These are phyloP conservation scores for Tolypocladium cylindrosporum DNA, from an alignment of 2,329 filamentous ascomycete genomes.

Conservation along the genomic window DNA sequence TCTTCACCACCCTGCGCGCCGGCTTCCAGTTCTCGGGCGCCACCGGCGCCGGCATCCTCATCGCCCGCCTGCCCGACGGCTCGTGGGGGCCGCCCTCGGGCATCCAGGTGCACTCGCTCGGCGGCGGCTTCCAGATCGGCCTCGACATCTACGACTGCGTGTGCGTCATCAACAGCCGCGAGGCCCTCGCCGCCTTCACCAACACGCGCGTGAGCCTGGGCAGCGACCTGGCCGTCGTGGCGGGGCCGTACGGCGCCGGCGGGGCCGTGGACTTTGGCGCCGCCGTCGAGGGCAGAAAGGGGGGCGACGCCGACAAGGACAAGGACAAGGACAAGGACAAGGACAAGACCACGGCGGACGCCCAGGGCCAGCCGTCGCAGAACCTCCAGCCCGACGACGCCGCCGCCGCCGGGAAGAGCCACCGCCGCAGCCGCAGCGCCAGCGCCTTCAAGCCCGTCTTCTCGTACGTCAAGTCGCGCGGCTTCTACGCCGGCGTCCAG, in stretches of 20 bases:
- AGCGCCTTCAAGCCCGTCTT: constrained; percentile 33
- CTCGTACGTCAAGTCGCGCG: constrained; percentile 76
- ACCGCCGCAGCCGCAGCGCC: constrained; percentile 19
- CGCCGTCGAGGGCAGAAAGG: constrained; percentile 10
- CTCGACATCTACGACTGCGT: constrained; percentile 87
- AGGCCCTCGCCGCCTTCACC: constrained; percentile 69
- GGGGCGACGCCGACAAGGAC: neutral
- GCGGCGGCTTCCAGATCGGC: constrained; percentile 70
- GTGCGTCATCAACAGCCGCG: constrained; percentile 69
- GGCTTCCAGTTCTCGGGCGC: constrained; percentile 58
- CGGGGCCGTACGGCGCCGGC: constrained; percentile 60
- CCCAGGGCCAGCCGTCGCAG: neutral
- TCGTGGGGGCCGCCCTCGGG: constrained; percentile 74
- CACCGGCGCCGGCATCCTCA: constrained; percentile 54
- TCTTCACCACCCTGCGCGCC: constrained; percentile 62
- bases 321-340: no score
- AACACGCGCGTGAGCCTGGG: constrained; percentile 67
- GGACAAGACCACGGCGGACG: no score
- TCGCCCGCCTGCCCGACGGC: constrained; percentile 53
- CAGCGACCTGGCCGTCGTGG: constrained; percentile 66
- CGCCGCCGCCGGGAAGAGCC: constrained; percentile 5
- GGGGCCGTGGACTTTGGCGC: constrained; percentile 55
- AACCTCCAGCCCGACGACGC: neutral
- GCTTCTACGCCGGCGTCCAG: constrained; percentile 79
- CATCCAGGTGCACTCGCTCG: constrained; percentile 71